Base-by-base conservation (phyloP, 1,284 basidiomycete genomes). In the Trichosporon inkin region DNA sequence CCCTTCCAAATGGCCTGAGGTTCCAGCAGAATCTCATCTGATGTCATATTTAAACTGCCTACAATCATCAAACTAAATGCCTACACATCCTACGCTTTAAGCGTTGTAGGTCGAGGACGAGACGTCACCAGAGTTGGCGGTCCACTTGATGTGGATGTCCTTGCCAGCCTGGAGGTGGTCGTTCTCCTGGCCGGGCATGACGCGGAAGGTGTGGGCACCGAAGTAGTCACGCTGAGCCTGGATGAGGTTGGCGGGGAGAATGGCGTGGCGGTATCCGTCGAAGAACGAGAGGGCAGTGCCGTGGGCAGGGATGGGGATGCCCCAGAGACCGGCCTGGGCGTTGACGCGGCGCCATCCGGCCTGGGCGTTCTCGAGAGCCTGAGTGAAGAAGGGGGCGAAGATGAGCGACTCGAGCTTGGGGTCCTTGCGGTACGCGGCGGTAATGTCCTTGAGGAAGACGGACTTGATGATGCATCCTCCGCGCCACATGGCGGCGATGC, bases 401-500 rank as follows among this genome's bases (percentile, higher is more conserved):
- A 99, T 84, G 65, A 99, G 83, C 66, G 92, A 96, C 82, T 99
- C 94, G 52, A 99, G 84, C 35, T 91, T 75, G 49, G 82, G 76
- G 76, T 89, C 88, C 84, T 95, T 93, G 78, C 86, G 82, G 84
- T 94, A 99, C 32, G 96, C 95, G 53, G 85, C 78, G 67, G 94
- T 90, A 80, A 97, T 96, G 78, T 97, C 93, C 67, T 86, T 84
- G 62, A 97, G 84, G 88, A 97, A 97, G 75, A 97, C 93, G n/a
- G 71, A 71, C 70, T 93, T 92, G 85, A 99, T 99, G 80, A 99
- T 99, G 81, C 96, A 99, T 68, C 96, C 96, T 69, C 96, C 96
- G 74, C 95, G 92, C 96, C 96, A 99, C 92, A 99, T 99, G 69
- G 85, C 87, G 54, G 96, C 96, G 77, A 99, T 98, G 66, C 93